Percentiles rank a stretch among this genome's conserved stretches.
Conservation (phyloP, 495 filamentous ascomycete species). For the Neurospora africana region DNA sequence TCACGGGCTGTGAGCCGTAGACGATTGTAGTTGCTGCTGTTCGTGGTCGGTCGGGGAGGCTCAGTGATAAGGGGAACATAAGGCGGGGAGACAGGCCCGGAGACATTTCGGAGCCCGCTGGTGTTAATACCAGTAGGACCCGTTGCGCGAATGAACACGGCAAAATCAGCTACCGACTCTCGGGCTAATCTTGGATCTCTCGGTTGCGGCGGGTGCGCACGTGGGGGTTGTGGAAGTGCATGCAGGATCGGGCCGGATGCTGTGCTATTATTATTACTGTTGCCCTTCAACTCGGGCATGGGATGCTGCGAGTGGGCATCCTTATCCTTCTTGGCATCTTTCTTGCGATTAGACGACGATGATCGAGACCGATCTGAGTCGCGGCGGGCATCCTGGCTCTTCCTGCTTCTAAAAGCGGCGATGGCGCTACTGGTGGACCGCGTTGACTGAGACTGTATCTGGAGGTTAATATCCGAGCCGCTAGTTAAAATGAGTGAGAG, state of each 20-base stretch:
- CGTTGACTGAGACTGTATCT: constrained; percentile 21
- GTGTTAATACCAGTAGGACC: constrained; percentile 45
- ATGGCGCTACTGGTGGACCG: constrained; percentile 29
- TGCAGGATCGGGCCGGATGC: not conserved
- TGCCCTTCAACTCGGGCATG: constrained; percentile 22
- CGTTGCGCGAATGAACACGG: constrained; percentile 75
- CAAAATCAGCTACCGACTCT: constrained; percentile 64
- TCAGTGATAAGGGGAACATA: constrained; percentile 5
- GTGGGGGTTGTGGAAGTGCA: constrained; percentile 2
- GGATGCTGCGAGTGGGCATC: constrained; percentile 30
- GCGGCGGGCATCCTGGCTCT: constrained; percentile 30
- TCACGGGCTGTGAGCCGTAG: constrained; percentile 59
- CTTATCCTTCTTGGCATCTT: constrained; percentile 24
- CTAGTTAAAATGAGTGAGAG: not conserved
- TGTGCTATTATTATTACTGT: constrained; percentile 8
- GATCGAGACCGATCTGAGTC: constrained; percentile 28
- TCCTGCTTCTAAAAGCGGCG: constrained; percentile 23
- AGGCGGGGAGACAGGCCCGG: not conserved
- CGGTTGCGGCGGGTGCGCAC: constrained; percentile 36
- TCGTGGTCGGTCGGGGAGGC: constrained; percentile 16
- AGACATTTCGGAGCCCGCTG: not conserved
- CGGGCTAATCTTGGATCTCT: constrained; percentile 55
- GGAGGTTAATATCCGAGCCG: constrained; percentile 15
- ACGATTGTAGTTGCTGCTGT: constrained; percentile 24
- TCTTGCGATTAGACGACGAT: constrained; percentile 23